Percentiles rank a stretch among this genome's conserved stretches.
These are phyloP conservation scores for Amauroascus niger DNA, from an alignment of 2,329 filamentous ascomycete species.

Conservation along the genomic window DNA sequence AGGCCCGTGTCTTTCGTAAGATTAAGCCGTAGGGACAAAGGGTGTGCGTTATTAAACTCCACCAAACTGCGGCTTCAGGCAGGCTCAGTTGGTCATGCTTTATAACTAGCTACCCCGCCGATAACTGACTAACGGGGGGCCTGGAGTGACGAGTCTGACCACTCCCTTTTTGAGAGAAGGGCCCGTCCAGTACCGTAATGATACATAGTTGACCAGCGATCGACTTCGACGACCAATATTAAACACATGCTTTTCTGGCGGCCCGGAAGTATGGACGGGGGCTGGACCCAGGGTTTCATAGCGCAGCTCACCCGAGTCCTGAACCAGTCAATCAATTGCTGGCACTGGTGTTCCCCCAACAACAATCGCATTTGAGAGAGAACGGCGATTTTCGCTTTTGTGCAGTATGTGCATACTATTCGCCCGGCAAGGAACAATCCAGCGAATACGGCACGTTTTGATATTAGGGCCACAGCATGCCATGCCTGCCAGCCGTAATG, in stretches of 20 bases:
- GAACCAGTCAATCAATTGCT: background rate
- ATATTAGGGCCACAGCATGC: too few relatives aligned
- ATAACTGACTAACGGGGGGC: background rate
- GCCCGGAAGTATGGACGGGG: background rate
- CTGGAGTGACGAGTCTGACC: too few relatives aligned
- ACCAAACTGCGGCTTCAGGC: background rate
- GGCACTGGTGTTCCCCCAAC: background rate
- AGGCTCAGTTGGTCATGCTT: background rate
- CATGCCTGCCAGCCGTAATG: too few relatives aligned
- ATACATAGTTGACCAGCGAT: background rate
- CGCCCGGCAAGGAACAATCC: background rate
- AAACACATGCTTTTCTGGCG: conserved; percentile 3
- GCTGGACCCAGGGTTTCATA: conserved; percentile 3
- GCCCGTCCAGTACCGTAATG: too few relatives aligned
- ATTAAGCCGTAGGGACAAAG: background rate
- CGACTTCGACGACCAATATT: background rate
- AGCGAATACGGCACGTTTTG: too few relatives aligned
- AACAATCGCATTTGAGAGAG: background rate
- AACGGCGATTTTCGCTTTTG: background rate
- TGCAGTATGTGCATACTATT: too few relatives aligned
- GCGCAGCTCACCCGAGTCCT: background rate
- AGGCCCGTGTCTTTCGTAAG: background rate
- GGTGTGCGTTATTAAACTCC: background rate
- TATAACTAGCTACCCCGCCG: background rate
- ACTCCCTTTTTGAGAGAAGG: too few relatives aligned